Evolutionary conservation across 176 grass and related monocot species (phyloP).

Genomic region (Echinochloa phyllopogon): DNA sequence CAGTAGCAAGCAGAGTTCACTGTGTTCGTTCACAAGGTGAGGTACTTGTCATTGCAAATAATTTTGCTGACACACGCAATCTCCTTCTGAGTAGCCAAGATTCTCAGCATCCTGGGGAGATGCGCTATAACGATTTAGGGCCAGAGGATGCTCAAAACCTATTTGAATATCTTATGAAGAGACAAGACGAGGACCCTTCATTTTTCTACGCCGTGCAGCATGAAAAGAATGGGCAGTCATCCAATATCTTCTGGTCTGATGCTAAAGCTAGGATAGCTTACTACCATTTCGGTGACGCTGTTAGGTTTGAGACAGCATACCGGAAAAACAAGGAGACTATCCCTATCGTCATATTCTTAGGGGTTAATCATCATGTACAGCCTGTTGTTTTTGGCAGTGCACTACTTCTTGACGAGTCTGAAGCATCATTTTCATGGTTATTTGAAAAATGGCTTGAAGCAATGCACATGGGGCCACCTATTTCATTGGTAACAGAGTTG

Average conservation of each 20-base stretch:
- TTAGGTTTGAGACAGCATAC: slow-evolving; percentile 67
- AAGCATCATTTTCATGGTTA: slow-evolving; percentile 86
- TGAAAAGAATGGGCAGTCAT: slow-evolving; percentile 59
- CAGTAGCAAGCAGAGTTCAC: slow-evolving; percentile 65
- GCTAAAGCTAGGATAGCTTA: slow-evolving; percentile 83
- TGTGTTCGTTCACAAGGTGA: slow-evolving; percentile 96
- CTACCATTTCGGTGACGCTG: slow-evolving; percentile 88
- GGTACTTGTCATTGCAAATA: slow-evolving; percentile 93
- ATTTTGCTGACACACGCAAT: slow-evolving; percentile 92
- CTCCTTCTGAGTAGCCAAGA: slow-evolving; percentile 78
- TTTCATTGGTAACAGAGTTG: slow-evolving; percentile 82
- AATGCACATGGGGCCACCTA: slow-evolving; percentile 70
- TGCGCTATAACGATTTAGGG: slow-evolving; percentile 83
- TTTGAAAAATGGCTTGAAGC: slow-evolving; percentile 93
- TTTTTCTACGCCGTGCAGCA: slow-evolving; percentile 85
- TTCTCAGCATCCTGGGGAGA: slow-evolving; percentile 56
- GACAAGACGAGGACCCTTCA: slow-evolving; percentile 66
- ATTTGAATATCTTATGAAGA: slow-evolving; percentile 77
- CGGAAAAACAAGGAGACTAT: slow-evolving; percentile 75
- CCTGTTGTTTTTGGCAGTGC: slow-evolving; percentile 86
- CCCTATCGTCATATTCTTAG: slow-evolving; percentile 84
- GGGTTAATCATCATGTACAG: slow-evolving; percentile 93
- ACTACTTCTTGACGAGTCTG: slow-evolving; percentile 82
- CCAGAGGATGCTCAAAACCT: slow-evolving; percentile 80
- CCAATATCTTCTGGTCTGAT: slow-evolving; percentile 94